Conservation (phyloP, 75 land plant species). For the Picea glauca region DNA sequence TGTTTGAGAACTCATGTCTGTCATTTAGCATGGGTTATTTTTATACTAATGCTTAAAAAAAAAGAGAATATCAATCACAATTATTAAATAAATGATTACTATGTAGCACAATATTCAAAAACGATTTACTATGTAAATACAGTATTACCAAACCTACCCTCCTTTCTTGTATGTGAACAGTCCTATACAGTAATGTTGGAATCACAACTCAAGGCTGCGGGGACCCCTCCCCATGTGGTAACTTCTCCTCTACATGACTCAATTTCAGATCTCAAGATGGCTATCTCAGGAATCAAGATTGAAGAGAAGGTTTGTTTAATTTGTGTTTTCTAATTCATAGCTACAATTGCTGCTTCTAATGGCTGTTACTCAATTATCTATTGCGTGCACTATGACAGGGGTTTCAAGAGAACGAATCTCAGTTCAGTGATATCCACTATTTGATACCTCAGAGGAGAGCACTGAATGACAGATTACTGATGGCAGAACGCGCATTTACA, state of each 20-base stretch:
- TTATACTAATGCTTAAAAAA: no score
- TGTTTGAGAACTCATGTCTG: no score
- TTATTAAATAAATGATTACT: no score
- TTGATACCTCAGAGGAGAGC: conserved; percentile 18
- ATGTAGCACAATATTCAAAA: no score
- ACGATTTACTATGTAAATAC: no score
- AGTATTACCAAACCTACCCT: no score
- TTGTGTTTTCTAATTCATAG: no score
- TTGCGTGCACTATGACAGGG: neutral
- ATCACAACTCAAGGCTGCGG: neutral
- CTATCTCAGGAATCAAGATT: neutral
- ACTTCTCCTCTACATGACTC: neutral
- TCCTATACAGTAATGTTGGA: neutral
- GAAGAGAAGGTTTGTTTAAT: neutral
- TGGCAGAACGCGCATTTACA: conserved; percentile 77
- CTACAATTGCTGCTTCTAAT: no score
- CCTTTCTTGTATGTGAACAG: neutral
- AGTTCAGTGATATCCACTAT: neutral
- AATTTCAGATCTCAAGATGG: neutral
- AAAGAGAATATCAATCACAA: no score
- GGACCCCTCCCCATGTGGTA: neutral
- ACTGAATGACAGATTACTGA: conserved; percentile 74
- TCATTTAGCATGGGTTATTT: no score
- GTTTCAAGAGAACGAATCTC: neutral
- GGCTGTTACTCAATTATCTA: no score